Percentiles rank a stretch among this genome's conserved stretches.
These are phyloP conservation scores for Dillenia suffruticosa DNA, from an alignment of 164 flowering plant genomes.

Conservation along the genomic window DNA sequence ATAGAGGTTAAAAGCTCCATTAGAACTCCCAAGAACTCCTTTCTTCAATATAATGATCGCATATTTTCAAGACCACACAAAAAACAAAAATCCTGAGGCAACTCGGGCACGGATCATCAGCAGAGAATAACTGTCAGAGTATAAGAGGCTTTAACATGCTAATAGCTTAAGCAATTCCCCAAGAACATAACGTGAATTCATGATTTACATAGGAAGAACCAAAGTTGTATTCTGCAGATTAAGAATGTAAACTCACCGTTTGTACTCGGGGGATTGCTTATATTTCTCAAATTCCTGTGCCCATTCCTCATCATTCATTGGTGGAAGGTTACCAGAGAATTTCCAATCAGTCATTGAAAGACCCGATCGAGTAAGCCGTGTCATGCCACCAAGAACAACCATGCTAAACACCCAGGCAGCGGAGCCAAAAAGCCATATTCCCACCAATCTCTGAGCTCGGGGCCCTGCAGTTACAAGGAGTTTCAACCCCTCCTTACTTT, in stretches of 20 bases:
- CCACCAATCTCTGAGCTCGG: conserved; percentile 77
- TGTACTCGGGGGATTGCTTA: conserved; percentile 91
- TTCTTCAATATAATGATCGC: too few relatives aligned
- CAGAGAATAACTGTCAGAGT: too few relatives aligned
- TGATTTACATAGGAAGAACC: too few relatives aligned
- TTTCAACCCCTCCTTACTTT: conserved; percentile 52
- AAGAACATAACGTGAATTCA: too few relatives aligned
- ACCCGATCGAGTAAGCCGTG: conserved; percentile 90
- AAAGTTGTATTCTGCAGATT: too few relatives aligned
- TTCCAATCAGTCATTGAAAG: conserved; percentile 99
- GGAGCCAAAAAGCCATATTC: conserved; percentile 90
- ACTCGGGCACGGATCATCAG: too few relatives aligned
- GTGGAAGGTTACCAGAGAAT: conserved; percentile 87
- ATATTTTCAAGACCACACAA: too few relatives aligned
- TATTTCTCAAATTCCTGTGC: conserved; percentile 81
- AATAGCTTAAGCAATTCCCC: too few relatives aligned
- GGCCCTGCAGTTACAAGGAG: conserved; percentile 77
- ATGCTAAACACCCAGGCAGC: conserved; percentile 98
- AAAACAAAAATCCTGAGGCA: too few relatives aligned
- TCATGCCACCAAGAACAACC: conserved; percentile 94
- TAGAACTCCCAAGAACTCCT: too few relatives aligned
- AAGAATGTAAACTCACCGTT: conserved; percentile 47
- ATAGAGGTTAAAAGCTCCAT: conserved; percentile 5
- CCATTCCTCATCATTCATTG: conserved; percentile 83
- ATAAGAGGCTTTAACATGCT: too few relatives aligned